Percentiles rank a stretch among this genome's conserved stretches.
Evolutionary conservation across 441 rosid genomes (phyloP).

Genomic region (Capsella rubella): DNA sequence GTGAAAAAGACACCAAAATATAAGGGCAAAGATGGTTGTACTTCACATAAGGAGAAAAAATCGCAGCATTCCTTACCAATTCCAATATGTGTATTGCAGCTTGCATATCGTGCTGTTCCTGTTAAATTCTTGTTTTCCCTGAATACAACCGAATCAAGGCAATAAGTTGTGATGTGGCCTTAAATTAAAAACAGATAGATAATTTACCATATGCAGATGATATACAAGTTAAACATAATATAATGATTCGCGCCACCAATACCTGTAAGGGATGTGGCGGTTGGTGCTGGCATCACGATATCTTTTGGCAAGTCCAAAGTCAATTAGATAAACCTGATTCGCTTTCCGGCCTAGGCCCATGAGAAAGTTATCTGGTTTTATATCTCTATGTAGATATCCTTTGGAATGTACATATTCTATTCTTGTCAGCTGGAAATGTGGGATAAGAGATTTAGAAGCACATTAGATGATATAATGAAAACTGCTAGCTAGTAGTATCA

Average conservation of each 20-base stretch:
- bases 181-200: neutral
- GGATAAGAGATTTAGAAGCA: neutral
- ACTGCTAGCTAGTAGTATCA: neutral
- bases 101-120: constrained; percentile 79
- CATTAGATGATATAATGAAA: neutral
- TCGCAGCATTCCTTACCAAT: constrained; percentile 54
- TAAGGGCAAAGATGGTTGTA: constrained; percentile 12
- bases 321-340: constrained; percentile 82
- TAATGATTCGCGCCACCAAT: neutral
- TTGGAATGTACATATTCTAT: constrained; percentile 86
- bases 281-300: constrained; percentile 70
- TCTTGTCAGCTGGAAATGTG: constrained; percentile 67
- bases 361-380: constrained; percentile 94
- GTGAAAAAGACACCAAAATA: constrained; percentile 36
- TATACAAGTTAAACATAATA: neutral
- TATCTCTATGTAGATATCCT: constrained; percentile 89
- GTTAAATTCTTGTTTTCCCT: constrained; percentile 80
- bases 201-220: neutral
- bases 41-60: neutral
- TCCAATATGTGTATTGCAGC: constrained; percentile 82
- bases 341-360: constrained; percentile 97
- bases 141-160: constrained; percentile 22
- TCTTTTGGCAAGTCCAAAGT: constrained; percentile 83
- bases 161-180: neutral
- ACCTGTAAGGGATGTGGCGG: constrained; percentile 81